phyloP scores from a whole-genome alignment of 169 alveolate genomes.

The Ichthyophthirius multifiliis region DNA sequence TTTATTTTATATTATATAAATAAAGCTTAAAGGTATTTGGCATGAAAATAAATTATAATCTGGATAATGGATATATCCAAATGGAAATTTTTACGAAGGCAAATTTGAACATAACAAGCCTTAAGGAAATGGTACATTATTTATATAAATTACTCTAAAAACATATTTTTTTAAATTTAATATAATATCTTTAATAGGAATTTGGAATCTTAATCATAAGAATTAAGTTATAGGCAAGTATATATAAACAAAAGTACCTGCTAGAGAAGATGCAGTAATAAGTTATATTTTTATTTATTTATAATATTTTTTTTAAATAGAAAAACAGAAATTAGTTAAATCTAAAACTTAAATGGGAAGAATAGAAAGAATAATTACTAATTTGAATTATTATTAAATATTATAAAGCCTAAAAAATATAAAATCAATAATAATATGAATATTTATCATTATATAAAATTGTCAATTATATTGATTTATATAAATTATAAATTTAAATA shows the following conservation, averaged over 20 bases:
- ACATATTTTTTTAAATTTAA: neutral
- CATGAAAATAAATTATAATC: conserved; percentile 70
- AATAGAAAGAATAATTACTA: too few relatives aligned
- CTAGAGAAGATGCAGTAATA: neutral
- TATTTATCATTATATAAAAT: too few relatives aligned
- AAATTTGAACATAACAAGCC: conserved; percentile 82
- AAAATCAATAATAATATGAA: too few relatives aligned
- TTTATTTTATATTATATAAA: neutral
- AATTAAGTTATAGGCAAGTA: conserved; percentile 64
- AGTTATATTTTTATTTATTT: too few relatives aligned
- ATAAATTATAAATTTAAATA: too few relatives aligned
- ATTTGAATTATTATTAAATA: too few relatives aligned
- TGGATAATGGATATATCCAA: conserved; percentile 88
- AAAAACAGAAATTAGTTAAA: too few relatives aligned
- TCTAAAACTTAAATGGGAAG: too few relatives aligned
- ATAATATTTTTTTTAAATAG: too few relatives aligned
- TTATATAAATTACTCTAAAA: neutral
- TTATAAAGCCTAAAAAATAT: too few relatives aligned
- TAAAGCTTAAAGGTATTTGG: conserved; percentile 81
- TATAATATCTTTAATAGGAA: neutral
- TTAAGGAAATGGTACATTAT: conserved; percentile 69
- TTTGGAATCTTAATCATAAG: conserved; percentile 59
- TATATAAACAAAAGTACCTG: conserved; percentile 35
- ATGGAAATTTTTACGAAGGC: conserved; percentile 81
- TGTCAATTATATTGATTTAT: too few relatives aligned